Evolutionary conservation across 805 yeast genomes (phyloP).

Genomic region (Saitoella complicata): DNA sequence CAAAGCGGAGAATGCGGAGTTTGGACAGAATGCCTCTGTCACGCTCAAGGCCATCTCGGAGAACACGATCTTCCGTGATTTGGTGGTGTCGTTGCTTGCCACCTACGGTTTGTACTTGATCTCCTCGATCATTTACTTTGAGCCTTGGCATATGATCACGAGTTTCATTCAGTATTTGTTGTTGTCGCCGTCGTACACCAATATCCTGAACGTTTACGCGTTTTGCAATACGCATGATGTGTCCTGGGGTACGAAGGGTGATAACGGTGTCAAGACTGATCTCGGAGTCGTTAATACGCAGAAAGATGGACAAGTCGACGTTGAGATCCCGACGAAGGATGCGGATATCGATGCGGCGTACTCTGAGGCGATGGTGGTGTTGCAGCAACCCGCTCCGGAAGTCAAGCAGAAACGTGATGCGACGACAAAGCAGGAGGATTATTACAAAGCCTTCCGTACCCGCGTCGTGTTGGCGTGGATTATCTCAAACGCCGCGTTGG

Average conservation of each 20-base stretch:
- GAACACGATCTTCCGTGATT: conserved; percentile 63
- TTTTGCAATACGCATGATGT: conserved; percentile 93
- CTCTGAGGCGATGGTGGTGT: conserved; percentile 42
- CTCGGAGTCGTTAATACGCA: conserved; percentile 45
- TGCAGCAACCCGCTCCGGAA: conserved; percentile 22
- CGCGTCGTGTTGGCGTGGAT: conserved; percentile 82
- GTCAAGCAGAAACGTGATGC: conserved; percentile 17
- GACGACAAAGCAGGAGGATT: conserved; percentile 51
- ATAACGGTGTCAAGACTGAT: conserved; percentile 43
- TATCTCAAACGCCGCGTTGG: conserved; percentile 28
- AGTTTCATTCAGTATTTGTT: conserved; percentile 71
- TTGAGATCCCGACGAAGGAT: conserved; percentile 55
- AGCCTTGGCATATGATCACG: conserved; percentile 87
- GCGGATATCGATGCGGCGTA: conserved; percentile 70
- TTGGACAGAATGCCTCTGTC: conserved; percentile 14
- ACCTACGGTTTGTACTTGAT: conserved; percentile 69
- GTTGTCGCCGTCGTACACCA: conserved; percentile 76
- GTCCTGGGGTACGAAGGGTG: conserved; percentile 96
- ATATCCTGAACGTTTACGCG: conserved; percentile 83
- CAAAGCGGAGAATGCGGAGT: conserved; percentile 43
- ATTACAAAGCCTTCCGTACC: conserved; percentile 82
- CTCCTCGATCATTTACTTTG: conserved; percentile 66
- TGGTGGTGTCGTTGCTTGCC: conserved; percentile 69
- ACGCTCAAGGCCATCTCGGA: conserved; percentile 33
- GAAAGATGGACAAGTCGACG: conserved; percentile 45